Conservation (phyloP, 2,329 filamentous ascomycete species). For the Trichoderma atroviride region DNA sequence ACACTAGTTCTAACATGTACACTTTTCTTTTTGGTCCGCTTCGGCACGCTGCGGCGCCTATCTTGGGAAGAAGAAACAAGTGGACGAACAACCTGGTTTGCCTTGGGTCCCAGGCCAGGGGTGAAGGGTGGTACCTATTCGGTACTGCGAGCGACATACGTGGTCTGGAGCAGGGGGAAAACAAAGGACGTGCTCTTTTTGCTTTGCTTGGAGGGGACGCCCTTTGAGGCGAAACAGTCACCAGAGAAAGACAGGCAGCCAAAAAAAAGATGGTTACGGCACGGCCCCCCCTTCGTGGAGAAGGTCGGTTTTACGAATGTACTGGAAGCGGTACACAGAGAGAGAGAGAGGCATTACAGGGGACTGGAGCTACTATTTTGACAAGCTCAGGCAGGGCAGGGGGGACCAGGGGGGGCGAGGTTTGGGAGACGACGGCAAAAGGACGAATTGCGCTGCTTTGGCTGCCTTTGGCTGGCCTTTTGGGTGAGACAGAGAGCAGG, state of each 20-base stretch:
- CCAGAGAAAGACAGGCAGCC: background rate
- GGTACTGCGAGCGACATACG: background rate
- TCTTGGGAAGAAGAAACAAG: background rate
- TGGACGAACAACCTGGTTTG: background rate
- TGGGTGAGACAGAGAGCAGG: constrained; percentile 1
- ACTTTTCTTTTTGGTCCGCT: background rate
- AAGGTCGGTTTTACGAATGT: background rate
- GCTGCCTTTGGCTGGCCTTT: background rate
- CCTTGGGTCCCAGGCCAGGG: background rate
- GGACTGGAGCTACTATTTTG: background rate
- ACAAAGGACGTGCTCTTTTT: background rate
- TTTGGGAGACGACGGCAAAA: background rate
- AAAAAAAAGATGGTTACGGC: background rate
- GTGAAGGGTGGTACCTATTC: no score
- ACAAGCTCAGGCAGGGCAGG: background rate
- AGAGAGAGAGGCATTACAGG: background rate
- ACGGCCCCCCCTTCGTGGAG: background rate
- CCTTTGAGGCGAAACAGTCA: background rate
- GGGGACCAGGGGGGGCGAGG: background rate
- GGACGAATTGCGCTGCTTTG: background rate
- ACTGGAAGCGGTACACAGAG: background rate
- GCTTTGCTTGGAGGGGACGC: background rate
- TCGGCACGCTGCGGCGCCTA: background rate
- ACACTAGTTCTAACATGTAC: background rate
- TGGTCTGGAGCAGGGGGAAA: background rate